These are phyloP conservation scores for Cyberlindnera japonica DNA, from an alignment of 805 yeast genomes.

Conservation along the genomic window DNA sequence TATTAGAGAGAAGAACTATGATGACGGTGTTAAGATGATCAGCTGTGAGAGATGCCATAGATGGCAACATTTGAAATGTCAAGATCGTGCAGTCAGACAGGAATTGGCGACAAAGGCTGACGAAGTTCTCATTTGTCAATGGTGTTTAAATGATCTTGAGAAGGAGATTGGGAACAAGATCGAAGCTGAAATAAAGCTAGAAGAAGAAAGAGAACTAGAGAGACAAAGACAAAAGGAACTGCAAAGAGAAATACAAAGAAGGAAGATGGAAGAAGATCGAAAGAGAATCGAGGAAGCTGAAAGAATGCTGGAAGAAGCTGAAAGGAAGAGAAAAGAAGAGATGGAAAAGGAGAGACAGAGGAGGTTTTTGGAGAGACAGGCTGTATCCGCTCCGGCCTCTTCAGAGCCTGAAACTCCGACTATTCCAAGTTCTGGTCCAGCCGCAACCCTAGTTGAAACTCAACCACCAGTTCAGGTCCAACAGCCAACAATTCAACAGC, in stretches of 20 bases:
- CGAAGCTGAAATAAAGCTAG: conserved; percentile 20
- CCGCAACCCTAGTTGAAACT: background rate
- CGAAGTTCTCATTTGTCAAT: conserved; percentile 27
- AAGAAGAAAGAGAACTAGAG: conserved; percentile 22
- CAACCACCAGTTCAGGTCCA: background rate
- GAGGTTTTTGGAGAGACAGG: conserved; percentile 17
- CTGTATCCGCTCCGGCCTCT: background rate
- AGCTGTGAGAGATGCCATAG: conserved; percentile 34
- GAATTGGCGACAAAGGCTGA: conserved; percentile 24
- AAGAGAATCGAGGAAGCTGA: conserved; percentile 21
- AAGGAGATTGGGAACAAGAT: conserved; percentile 19
- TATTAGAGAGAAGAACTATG: conserved; percentile 32
- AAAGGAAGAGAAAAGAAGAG: conserved; percentile 25
- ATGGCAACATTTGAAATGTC: conserved; percentile 38
- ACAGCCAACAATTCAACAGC: background rate
- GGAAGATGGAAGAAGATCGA: conserved; percentile 18
- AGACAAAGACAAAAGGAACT: conserved; percentile 23
- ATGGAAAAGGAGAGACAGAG: conserved; percentile 24
- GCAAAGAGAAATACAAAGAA: conserved; percentile 16
- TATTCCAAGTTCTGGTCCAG: background rate
- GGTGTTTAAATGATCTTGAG: conserved; percentile 29
- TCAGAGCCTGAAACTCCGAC: background rate
- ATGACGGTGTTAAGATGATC: conserved; percentile 34
- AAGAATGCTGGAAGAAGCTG: conserved; percentile 20
- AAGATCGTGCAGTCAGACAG: conserved; percentile 28